Evolutionary conservation across 1,284 basidiomycete genomes (phyloP).

Genomic region (Moesziomyces globuligerus): DNA sequence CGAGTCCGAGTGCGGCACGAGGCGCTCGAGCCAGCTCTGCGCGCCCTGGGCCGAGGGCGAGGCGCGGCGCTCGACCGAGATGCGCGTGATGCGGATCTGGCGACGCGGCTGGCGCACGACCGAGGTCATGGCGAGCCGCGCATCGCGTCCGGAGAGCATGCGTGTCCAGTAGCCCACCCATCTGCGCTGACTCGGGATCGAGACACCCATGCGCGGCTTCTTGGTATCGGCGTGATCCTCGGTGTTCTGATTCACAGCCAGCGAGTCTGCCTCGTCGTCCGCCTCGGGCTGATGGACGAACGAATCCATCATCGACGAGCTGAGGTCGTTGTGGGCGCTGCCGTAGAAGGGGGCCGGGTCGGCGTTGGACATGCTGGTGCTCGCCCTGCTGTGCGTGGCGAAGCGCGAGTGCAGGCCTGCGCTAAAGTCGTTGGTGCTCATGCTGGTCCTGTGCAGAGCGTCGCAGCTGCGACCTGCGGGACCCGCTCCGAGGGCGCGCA

Average conservation of each 20-base stretch:
- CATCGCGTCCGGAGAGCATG: slow-evolving; percentile 45
- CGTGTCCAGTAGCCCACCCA: slow-evolving; percentile 59
- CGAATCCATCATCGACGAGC: slow-evolving; percentile 5
- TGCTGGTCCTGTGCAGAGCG: slow-evolving; percentile 19
- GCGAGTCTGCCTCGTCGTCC: slow-evolving; percentile 21
- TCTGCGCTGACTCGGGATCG: slow-evolving; percentile 51
- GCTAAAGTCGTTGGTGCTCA: slow-evolving; percentile 16
- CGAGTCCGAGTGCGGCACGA: slow-evolving; percentile 47
- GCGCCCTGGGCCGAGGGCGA: neutral
- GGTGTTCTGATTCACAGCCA: slow-evolving; percentile 39
- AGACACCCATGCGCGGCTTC: slow-evolving; percentile 51
- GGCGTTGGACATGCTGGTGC: slow-evolving; percentile 15
- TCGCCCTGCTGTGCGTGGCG: slow-evolving; percentile 17
- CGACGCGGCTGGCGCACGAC: slow-evolving; percentile 26
- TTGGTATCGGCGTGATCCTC: slow-evolving; percentile 30
- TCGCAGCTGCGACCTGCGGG: slow-evolving; percentile 43
- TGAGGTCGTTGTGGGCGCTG: neutral
- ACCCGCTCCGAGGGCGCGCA: slow-evolving; percentile 30
- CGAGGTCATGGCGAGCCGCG: slow-evolving; percentile 37
- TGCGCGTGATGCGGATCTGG: slow-evolving; percentile 47
- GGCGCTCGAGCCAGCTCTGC: slow-evolving; percentile 10
- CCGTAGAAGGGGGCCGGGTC: neutral
- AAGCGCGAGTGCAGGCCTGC: slow-evolving; percentile 12
- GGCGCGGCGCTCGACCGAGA: slow-evolving; percentile 32
- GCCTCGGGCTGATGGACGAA: neutral